phyloP scores from a whole-genome alignment of 345 rosid species.

The Gossypium sturtianum region DNA sequence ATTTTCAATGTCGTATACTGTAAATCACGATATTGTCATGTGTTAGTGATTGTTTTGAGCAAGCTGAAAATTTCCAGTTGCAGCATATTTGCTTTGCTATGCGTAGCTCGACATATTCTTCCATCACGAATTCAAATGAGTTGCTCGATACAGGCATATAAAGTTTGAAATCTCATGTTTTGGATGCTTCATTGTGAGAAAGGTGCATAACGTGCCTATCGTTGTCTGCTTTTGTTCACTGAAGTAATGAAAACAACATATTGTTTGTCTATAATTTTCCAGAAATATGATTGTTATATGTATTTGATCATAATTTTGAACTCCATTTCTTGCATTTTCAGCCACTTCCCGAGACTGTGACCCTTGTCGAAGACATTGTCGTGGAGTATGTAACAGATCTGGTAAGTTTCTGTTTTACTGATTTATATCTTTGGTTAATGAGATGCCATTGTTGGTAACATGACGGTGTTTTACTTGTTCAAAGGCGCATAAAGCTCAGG shows the following conservation, averaged over 20 bases:
- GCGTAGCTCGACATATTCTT: background rate
- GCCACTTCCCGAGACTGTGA: slow-evolving; percentile 94
- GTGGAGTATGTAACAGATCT: slow-evolving; percentile 85
- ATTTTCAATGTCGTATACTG: background rate
- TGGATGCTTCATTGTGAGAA: background rate
- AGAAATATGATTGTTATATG: background rate
- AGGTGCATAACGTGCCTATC: background rate
- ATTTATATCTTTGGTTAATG: background rate
- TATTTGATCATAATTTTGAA: background rate
- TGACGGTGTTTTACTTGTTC: background rate
- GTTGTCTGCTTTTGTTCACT: background rate
- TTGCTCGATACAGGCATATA: background rate
- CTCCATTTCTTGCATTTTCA: slow-evolving; percentile 25
- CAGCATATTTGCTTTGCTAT: background rate
- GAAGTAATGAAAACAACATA: too few relatives aligned
- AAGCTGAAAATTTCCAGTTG: background rate
- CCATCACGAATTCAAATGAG: background rate
- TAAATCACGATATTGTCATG: background rate
- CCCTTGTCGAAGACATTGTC: slow-evolving; percentile 88
- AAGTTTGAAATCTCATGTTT: background rate
- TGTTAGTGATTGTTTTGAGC: background rate
- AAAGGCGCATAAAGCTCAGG: slow-evolving; percentile 90
- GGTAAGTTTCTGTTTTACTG: slow-evolving; percentile 34
- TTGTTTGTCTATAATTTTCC: background rate
- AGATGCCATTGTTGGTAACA: background rate